Evolutionary conservation across 179 eudicot genomes (phyloP).

Genomic region (Nepenthes alata): DNA sequence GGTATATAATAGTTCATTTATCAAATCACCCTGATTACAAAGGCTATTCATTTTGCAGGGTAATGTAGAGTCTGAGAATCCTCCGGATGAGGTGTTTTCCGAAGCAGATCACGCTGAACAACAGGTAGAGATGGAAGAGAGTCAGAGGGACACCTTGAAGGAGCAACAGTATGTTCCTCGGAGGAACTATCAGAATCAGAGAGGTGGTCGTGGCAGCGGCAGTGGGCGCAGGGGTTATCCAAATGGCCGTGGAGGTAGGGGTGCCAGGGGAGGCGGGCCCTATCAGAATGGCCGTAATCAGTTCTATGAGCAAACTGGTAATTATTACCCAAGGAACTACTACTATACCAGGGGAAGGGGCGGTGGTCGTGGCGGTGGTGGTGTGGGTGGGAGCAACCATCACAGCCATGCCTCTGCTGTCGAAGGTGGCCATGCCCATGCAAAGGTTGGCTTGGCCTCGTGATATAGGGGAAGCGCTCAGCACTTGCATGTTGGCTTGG

Average conservation of each 20-base stretch:
- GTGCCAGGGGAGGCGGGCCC: constrained; percentile 45
- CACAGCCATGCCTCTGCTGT: constrained; percentile 19
- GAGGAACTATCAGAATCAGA: constrained; percentile 33
- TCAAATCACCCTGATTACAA: background rate
- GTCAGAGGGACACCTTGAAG: constrained; percentile 20
- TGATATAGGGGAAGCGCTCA: constrained; percentile 1
- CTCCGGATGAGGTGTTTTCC: constrained; percentile 21
- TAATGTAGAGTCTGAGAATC: constrained; percentile 32
- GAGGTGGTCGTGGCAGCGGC: constrained; percentile 55
- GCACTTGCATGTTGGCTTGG: background rate
- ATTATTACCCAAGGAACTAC: constrained; percentile 45
- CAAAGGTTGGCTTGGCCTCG: constrained; percentile 21
- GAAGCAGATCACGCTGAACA: constrained; percentile 28
- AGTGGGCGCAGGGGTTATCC: constrained; percentile 51
- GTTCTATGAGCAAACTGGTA: constrained; percentile 40
- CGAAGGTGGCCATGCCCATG: constrained; percentile 21
- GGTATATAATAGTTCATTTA: no score
- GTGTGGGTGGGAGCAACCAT: constrained; percentile 31
- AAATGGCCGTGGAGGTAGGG: constrained; percentile 68
- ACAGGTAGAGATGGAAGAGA: constrained; percentile 32
- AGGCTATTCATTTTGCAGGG: constrained; percentile 28
- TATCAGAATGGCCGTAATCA: constrained; percentile 74
- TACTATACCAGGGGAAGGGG: constrained; percentile 35
- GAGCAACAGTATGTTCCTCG: constrained; percentile 46
- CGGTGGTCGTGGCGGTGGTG: constrained; percentile 28